These are phyloP conservation scores for Annulohypoxylon bovei DNA, from an alignment of 495 filamentous ascomycete species.

Conservation along the genomic window DNA sequence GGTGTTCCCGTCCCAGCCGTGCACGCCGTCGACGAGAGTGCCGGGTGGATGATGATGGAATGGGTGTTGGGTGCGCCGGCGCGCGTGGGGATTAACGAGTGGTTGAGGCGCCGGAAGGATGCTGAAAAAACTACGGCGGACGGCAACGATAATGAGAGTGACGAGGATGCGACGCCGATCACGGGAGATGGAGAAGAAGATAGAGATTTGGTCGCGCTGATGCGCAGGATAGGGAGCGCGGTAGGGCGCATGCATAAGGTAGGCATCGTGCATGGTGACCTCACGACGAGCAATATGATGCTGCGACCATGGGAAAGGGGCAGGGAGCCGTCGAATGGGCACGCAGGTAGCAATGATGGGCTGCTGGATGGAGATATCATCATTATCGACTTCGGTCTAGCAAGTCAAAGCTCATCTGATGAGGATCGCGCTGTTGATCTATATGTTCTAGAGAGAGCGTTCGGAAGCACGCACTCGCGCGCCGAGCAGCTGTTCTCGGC, in stretches of 20 bases:
- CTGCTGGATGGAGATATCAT: conserved; percentile 77
- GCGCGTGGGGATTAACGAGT: conserved; percentile 71
- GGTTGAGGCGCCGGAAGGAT: conserved; percentile 54
- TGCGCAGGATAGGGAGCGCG: conserved; percentile 75
- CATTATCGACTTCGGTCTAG: conserved; percentile 95
- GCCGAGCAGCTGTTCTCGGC: conserved; percentile 79
- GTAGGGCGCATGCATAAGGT: conserved; percentile 83
- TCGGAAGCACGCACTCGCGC: conserved; percentile 91
- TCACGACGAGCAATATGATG: conserved; percentile 99
- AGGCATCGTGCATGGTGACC: conserved; percentile 91
- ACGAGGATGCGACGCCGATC: conserved; percentile 51
- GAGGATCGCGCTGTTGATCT: conserved; percentile 97
- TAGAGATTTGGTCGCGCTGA: conserved; percentile 60
- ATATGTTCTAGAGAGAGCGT: conserved; percentile 97
- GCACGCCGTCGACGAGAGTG: conserved; percentile 75
- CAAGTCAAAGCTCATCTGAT: conserved; percentile 80
- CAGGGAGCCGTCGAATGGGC: conserved; percentile 27
- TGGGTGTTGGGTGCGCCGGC: conserved; percentile 84
- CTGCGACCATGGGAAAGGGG: conserved; percentile 60
- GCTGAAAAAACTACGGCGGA: conserved; percentile 39
- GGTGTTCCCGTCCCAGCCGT: conserved; percentile 82
- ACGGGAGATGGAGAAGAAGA: conserved; percentile 49
- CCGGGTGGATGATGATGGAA: conserved; percentile 88
- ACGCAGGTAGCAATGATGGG: conserved; percentile 32
- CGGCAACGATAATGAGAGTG: conserved; percentile 28